Conservation (phyloP, 306 rosid species). For the Quercus robur region DNA sequence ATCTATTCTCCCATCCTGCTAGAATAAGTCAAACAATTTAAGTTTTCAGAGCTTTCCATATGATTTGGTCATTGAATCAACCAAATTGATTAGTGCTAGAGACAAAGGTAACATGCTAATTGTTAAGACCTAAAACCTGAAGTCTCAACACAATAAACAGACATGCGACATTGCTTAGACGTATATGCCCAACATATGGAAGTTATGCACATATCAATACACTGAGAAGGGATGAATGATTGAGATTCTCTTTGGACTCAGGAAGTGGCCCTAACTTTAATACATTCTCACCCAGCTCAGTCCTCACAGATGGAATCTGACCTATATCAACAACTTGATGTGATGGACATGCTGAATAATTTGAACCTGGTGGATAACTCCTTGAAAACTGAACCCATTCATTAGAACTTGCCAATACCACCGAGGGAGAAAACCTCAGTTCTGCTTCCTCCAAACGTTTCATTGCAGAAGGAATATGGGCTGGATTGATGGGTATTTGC, state of each 20-base stretch:
- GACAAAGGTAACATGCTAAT: conserved; percentile 3
- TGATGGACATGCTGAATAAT: conserved; percentile 35
- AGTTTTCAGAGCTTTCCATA: background rate
- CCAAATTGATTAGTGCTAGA: background rate
- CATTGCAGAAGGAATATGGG: conserved; percentile 35
- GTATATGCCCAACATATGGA: background rate
- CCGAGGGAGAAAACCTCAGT: conserved; percentile 35
- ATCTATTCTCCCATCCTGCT: conserved; percentile 60
- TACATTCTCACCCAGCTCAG: conserved; percentile 34
- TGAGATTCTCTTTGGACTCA: conserved; percentile 24
- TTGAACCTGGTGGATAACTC: conserved; percentile 34
- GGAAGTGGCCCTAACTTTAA: conserved; percentile 18
- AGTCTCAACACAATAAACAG: conserved; percentile 1
- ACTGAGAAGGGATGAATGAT: conserved; percentile 50
- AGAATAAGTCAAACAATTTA: conserved; percentile 13
- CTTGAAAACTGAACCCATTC: conserved; percentile 27
- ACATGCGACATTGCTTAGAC: background rate
- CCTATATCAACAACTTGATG: conserved; percentile 19
- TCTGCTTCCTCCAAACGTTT: conserved; percentile 22
- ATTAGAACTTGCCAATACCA: conserved; percentile 25
- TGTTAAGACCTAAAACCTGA: conserved; percentile 2
- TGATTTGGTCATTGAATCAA: background rate
- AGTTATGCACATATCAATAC: conserved; percentile 41
- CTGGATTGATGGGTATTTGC: conserved; percentile 26
- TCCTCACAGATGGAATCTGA: conserved; percentile 25